Conservation (phyloP, 352 stramenopile species). For the Phytophthora quininea region DNA sequence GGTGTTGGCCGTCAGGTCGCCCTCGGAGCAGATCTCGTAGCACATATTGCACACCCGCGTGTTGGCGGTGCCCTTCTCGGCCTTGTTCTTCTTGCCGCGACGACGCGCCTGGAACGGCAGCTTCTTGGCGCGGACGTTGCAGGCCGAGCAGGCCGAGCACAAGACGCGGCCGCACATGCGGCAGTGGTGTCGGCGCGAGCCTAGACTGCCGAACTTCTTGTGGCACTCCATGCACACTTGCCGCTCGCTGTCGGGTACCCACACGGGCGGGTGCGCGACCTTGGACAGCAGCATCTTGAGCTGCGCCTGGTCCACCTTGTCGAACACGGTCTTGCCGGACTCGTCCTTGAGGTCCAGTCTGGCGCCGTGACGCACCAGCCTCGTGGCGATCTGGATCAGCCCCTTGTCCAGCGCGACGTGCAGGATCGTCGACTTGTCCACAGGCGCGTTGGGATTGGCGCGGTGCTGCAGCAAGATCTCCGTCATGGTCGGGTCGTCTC, state of each 20-base stretch:
- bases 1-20: slow-evolving; percentile 18
- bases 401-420: slow-evolving; percentile 68
- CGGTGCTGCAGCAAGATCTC: slow-evolving; percentile 64
- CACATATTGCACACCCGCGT: slow-evolving; percentile 79
- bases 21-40: slow-evolving; percentile 57
- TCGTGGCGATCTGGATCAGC: slow-evolving; percentile 52
- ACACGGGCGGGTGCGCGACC: slow-evolving; percentile 49
- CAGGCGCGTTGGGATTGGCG: slow-evolving; percentile 58
- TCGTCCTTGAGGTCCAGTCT: slow-evolving; percentile 67
- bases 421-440: slow-evolving; percentile 69
- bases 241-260: slow-evolving; percentile 58
- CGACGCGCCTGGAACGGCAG: slow-evolving; percentile 46
- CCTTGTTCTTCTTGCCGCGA: slow-evolving; percentile 63
- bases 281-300: slow-evolving; percentile 62
- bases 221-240: slow-evolving; percentile 58
- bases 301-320: slow-evolving; percentile 54
- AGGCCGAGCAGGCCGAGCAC: slow-evolving; percentile 53
- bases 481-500: slow-evolving; percentile 64
- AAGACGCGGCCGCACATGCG: slow-evolving; percentile 62
- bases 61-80: slow-evolving; percentile 50
- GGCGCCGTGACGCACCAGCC: slow-evolving; percentile 60
- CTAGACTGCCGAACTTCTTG: slow-evolving; percentile 55
- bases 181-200: slow-evolving; percentile 60
- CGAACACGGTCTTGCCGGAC: slow-evolving; percentile 63
- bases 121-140: slow-evolving; percentile 54